A percentile compares a stretch with the other conserved stretches of the same genome.
Evolutionary conservation across 2,329 filamentous ascomycete genomes (phyloP).

Genomic region (Byssoonygena ceratinophila): DNA sequence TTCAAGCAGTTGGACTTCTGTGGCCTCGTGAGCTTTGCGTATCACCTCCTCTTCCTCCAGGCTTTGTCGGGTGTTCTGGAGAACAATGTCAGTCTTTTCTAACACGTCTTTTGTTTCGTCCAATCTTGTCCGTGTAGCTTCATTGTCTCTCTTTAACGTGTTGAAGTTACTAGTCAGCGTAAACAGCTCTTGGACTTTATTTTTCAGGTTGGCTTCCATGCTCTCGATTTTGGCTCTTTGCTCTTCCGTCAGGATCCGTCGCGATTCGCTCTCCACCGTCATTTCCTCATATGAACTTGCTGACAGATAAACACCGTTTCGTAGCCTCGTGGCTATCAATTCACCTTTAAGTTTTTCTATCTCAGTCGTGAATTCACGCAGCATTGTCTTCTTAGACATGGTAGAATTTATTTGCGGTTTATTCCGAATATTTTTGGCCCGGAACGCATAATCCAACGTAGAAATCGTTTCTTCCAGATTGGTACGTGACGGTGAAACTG

Average conservation of each 20-base stretch:
- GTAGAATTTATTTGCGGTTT: conserved; percentile 91
- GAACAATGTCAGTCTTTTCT: conserved; percentile 75
- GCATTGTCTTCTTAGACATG: conserved; percentile 82
- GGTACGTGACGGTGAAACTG: conserved; percentile 83
- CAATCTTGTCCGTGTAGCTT: conserved; percentile 59
- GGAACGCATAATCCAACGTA: conserved; percentile 92
- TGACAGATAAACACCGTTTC: conserved; percentile 89
- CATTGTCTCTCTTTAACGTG: conserved; percentile 78
- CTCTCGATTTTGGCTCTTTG: conserved; percentile 86
- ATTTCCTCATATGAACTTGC: conserved; percentile 85
- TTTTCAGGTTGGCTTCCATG: conserved; percentile 77
- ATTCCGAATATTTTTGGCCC: conserved; percentile 96
- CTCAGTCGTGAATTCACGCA: conserved; percentile 80
- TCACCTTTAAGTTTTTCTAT: conserved; percentile 94
- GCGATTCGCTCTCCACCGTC: conserved; percentile 81
- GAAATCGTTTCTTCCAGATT: conserved; percentile 98
- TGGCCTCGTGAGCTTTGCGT: conserved; percentile 73
- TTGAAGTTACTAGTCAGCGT: conserved; percentile 78
- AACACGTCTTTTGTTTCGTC: conserved; percentile 72
- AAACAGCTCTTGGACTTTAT: conserved; percentile 89
- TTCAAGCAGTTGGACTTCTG: conserved; percentile 63
- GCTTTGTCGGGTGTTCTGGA: conserved; percentile 63
- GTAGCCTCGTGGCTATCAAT: conserved; percentile 79
- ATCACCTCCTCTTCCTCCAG: conserved; percentile 70
- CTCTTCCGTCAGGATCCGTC: conserved; percentile 82